Evolutionary conservation across 2,329 filamentous ascomycete species (phyloP).

Genomic region (Byssochlamys sp.): DNA sequence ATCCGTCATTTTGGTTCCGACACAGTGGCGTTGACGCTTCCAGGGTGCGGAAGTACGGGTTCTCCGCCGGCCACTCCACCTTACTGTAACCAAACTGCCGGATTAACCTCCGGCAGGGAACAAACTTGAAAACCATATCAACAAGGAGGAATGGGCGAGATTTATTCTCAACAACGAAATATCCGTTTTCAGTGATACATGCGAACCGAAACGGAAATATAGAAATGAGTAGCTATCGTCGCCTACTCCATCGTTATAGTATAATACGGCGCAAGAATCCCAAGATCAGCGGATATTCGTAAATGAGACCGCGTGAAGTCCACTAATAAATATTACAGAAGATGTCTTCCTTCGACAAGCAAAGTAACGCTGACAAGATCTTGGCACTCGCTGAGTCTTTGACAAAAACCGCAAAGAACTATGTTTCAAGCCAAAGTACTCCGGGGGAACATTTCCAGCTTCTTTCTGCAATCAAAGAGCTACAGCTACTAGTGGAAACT

Average conservation of each 20-base stretch:
- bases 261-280: neutral
- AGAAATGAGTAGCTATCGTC: neutral
- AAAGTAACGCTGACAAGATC: neutral
- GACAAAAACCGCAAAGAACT: neutral
- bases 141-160: neutral
- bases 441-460: constrained; percentile 29
- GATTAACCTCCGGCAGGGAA: neutral
- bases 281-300: neutral
- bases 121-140: no score
- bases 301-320: neutral
- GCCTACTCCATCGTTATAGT: neutral
- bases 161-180: neutral
- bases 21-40: neutral
- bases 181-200: neutral
- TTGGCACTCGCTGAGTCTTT: neutral
- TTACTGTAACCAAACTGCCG: neutral
- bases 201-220: neutral
- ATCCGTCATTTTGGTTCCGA: neutral
- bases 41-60: neutral
- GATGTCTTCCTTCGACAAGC: neutral
- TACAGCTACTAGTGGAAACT: constrained; percentile 21
- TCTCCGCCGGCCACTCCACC: neutral
- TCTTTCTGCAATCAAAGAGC: constrained; percentile 18
- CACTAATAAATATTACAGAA: neutral
- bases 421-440: neutral